phyloP scores from a whole-genome alignment of 2,329 filamentous ascomycete species.

The Emergomyces pasteurianus region DNA sequence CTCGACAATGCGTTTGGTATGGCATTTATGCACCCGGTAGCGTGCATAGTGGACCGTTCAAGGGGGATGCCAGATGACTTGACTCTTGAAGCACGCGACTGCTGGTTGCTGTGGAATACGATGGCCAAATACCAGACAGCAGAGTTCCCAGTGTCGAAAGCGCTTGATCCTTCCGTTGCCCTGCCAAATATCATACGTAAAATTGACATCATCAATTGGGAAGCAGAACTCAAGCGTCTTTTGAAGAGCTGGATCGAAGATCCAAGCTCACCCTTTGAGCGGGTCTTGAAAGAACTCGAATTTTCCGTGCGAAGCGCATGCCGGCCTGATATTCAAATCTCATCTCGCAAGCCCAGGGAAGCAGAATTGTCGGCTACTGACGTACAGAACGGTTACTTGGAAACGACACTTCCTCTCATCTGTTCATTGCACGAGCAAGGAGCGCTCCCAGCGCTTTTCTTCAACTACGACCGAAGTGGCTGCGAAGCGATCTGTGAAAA shows the following conservation, averaged over 20 bases:
- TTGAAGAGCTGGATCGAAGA: constrained; percentile 51
- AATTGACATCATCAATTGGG: constrained; percentile 55
- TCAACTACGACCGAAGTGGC: constrained; percentile 58
- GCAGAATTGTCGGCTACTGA: constrained; percentile 6
- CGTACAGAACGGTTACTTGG: constrained; percentile 23
- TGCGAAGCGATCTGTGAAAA: constrained; percentile 50
- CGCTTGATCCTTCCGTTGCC: constrained; percentile 39
- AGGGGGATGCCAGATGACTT: constrained; percentile 57
- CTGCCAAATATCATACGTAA: constrained; percentile 50
- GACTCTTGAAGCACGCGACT: constrained; percentile 59
- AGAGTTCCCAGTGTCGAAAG: constrained; percentile 38
- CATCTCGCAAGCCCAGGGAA: constrained; percentile 11
- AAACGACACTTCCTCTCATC: constrained; percentile 46
- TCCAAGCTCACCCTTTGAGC: constrained; percentile 39
- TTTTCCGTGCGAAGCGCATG: constrained; percentile 4
- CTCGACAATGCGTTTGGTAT: constrained; percentile 41
- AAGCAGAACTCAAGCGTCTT: constrained; percentile 45
- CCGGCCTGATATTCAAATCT: constrained; percentile 8
- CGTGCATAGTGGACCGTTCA: constrained; percentile 48
- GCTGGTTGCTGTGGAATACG: constrained; percentile 50
- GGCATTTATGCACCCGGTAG: constrained; percentile 54
- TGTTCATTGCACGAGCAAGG: constrained; percentile 49
- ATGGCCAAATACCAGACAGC: constrained; percentile 48
- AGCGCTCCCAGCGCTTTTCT: constrained; percentile 61
- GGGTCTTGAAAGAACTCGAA: constrained; percentile 40